These are phyloP conservation scores for Ophiostoma sp. DNA, from an alignment of 2,329 filamentous ascomycete species.

Conservation along the genomic window DNA sequence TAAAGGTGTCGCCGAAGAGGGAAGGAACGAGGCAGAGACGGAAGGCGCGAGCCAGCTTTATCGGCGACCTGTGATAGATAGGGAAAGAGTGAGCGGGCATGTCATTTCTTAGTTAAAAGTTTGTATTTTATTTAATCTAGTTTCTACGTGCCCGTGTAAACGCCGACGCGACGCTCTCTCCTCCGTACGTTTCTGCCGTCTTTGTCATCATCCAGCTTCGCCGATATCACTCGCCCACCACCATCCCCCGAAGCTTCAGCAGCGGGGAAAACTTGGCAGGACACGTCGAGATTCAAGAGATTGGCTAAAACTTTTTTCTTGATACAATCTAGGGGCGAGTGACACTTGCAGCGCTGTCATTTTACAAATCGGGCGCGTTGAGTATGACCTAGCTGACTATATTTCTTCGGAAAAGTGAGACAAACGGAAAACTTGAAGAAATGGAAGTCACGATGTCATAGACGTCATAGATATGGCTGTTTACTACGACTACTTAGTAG, in stretches of 20 bases:
- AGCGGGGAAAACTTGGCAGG: not conserved
- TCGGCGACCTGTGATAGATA: not conserved
- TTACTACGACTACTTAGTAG: too few species aligned
- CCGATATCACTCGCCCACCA: not conserved
- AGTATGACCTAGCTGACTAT: not conserved
- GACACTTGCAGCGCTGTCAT: not conserved
- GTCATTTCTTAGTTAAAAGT: not conserved
- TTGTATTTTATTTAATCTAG: not conserved
- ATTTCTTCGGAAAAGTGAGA: slow-evolving; percentile 3
- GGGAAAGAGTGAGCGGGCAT: not conserved
- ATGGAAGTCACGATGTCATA: too few species aligned
- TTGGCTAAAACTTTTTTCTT: not conserved
- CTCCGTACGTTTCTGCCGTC: not conserved
- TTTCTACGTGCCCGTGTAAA: not conserved
- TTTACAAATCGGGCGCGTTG: not conserved
- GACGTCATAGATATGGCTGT: too few species aligned
- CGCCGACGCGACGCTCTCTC: not conserved
- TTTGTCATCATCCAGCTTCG: not conserved
- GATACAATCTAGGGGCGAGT: not conserved
- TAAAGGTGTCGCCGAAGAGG: not conserved
- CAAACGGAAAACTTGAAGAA: too few species aligned
- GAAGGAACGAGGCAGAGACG: not conserved
- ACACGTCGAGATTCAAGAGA: not conserved
- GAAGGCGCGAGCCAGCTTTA: not conserved
- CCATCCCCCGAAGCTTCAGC: not conserved